phyloP scores from a whole-genome alignment of 1,139 yeast species.

The Magnusiomyces magnusii region DNA sequence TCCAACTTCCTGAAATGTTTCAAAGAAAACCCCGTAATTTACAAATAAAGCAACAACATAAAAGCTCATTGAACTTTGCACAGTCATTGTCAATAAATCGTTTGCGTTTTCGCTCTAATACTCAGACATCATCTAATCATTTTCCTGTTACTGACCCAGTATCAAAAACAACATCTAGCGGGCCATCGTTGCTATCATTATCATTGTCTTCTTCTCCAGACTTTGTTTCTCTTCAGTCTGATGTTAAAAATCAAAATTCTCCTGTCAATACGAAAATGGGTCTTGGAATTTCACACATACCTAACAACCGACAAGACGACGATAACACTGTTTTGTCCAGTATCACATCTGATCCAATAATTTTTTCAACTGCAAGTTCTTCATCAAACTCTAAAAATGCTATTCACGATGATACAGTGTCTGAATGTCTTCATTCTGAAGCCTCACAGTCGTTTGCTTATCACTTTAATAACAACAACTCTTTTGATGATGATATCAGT shows the following conservation, averaged over 20 bases:
- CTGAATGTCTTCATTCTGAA: background rate
- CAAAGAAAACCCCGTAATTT: background rate
- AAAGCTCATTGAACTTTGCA: background rate
- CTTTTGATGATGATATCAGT: background rate
- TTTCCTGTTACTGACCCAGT: background rate
- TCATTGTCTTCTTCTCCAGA: too few species aligned
- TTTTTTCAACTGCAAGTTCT: background rate
- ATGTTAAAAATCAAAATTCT: background rate
- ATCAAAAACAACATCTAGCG: background rate
- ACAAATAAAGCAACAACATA: background rate
- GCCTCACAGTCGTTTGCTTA: background rate
- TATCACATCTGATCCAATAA: background rate
- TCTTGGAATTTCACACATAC: background rate
- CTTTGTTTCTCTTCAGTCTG: background rate
- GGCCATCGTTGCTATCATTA: too few species aligned
- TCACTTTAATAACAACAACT: background rate
- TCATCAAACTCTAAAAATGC: background rate
- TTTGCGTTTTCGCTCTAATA: background rate
- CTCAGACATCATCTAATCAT: too few species aligned
- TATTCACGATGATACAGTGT: background rate
- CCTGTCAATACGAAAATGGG: background rate
- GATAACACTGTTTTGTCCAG: background rate
- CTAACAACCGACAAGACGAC: background rate
- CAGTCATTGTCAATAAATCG: background rate
- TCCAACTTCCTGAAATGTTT: conserved; percentile 1